Evolutionary conservation across 1,284 basidiomycete species (phyloP).

Genomic region (Marasmius fiardii): DNA sequence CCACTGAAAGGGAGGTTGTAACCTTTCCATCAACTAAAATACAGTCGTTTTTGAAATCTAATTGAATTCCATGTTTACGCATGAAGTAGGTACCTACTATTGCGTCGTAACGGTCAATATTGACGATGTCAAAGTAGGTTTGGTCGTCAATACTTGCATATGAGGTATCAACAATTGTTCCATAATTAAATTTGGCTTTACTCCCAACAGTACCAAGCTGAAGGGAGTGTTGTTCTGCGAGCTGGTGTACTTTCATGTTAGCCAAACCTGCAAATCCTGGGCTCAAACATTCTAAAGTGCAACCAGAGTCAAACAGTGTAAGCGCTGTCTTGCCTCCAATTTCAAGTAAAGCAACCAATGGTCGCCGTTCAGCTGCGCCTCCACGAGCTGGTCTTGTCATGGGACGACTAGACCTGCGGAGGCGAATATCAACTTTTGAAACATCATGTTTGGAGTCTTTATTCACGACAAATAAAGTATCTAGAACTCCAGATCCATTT

Average conservation of each 20-base stretch:
- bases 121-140: conserved; percentile 25
- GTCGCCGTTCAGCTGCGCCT: background rate
- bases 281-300: conserved; percentile 13
- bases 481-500: background rate
- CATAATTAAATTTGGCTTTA: conserved; percentile 13
- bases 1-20: conserved; percentile 9
- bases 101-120: conserved; percentile 28
- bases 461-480: background rate
- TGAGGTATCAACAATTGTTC: background rate
- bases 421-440: background rate
- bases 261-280: conserved; percentile 10
- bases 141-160: conserved; percentile 19
- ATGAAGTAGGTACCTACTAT: conserved; percentile 29
- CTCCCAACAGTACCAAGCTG: conserved; percentile 16
- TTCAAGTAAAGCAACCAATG: conserved; percentile 3
- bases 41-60: conserved; percentile 22
- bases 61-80: conserved; percentile 15
- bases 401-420: background rate
- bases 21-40: conserved; percentile 11
- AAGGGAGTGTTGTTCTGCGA: conserved; percentile 12
- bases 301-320: conserved; percentile 15
- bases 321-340: conserved; percentile 11
- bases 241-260: conserved; percentile 2
- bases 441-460: background rate
- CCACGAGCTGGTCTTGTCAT: conserved; percentile 1